A percentile compares a stretch with the other conserved stretches of the same genome.
phyloP scores from a whole-genome alignment of 2,329 filamentous ascomycete species.

The Penicillium sp. region DNA sequence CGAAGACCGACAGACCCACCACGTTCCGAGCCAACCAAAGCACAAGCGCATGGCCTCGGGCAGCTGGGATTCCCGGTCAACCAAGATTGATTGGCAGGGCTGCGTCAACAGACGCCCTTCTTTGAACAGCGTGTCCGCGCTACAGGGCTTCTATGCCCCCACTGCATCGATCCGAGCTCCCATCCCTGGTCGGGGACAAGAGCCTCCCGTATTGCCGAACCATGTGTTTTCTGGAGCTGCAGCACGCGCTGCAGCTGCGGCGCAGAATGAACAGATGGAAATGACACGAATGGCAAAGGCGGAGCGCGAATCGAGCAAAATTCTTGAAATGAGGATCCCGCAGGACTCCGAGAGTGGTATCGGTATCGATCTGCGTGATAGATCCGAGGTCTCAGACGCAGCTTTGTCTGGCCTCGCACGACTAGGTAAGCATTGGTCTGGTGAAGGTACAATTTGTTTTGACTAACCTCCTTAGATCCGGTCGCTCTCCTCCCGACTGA shows the following conservation, averaged over 20 bases:
- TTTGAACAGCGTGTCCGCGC: slow-evolving; percentile 35
- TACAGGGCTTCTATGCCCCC: slow-evolving; percentile 37
- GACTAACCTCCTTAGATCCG: slow-evolving; percentile 49
- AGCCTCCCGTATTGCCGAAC: slow-evolving; percentile 43
- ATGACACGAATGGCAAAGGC: slow-evolving; percentile 28
- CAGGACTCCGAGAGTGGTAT: slow-evolving; percentile 53
- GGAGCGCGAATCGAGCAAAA: slow-evolving; percentile 33
- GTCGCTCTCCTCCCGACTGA: slow-evolving; percentile 59
- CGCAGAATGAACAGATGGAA: slow-evolving; percentile 46
- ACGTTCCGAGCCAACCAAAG: slow-evolving; percentile 10
- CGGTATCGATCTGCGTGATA: slow-evolving; percentile 46
- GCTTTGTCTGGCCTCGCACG: slow-evolving; percentile 39
- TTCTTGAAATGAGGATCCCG: slow-evolving; percentile 33
- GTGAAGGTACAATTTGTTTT: neutral
- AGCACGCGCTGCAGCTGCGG: slow-evolving; percentile 51
- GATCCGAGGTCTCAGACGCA: slow-evolving; percentile 35
- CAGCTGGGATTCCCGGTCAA: slow-evolving; percentile 25
- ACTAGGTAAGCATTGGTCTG: slow-evolving; percentile 29
- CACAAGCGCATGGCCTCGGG: slow-evolving; percentile 25
- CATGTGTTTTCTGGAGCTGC: slow-evolving; percentile 45
- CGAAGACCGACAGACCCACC: slow-evolving; percentile 14
- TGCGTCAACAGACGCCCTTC: slow-evolving; percentile 39
- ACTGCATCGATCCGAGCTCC: slow-evolving; percentile 30
- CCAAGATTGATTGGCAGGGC: slow-evolving; percentile 26
- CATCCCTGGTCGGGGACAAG: slow-evolving; percentile 39